These are phyloP conservation scores for Stephania japonica DNA, from an alignment of 164 flowering plant species.

Conservation along the genomic window DNA sequence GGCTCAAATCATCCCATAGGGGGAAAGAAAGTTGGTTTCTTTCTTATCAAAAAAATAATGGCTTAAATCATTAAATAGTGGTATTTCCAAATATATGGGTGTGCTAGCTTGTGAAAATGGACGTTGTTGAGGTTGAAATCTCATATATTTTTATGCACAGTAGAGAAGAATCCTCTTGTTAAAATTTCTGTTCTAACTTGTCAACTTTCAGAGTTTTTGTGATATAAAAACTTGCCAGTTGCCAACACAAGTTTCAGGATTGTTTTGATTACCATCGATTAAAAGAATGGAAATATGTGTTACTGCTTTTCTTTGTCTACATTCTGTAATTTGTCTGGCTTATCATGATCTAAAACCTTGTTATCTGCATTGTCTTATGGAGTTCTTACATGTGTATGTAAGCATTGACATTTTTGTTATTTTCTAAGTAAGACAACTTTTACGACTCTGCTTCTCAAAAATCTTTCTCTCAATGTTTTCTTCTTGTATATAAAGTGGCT, in stretches of 20 bases:
- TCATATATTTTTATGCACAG: neutral
- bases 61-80: neutral
- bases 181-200: no score
- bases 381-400: neutral
- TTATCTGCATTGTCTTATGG: neutral
- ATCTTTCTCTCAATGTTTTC: neutral
- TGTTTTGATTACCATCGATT: neutral
- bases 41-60: neutral
- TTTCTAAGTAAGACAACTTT: no score
- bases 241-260: neutral
- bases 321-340: neutral
- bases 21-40: neutral
- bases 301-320: neutral
- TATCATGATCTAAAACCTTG: neutral
- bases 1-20: neutral
- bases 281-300: neutral
- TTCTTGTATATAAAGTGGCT: neutral
- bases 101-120: neutral
- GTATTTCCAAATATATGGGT: neutral
- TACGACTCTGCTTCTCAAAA: neutral
- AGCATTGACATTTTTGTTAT: neutral
- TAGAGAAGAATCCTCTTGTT: neutral
- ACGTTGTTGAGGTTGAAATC: no score
- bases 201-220: no score
- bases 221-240: neutral